Evolutionary conservation across 352 stramenopile genomes (phyloP), one percentile per base, ranked within the genome.

Genomic region (Phytophthora ramorum): DNA sequence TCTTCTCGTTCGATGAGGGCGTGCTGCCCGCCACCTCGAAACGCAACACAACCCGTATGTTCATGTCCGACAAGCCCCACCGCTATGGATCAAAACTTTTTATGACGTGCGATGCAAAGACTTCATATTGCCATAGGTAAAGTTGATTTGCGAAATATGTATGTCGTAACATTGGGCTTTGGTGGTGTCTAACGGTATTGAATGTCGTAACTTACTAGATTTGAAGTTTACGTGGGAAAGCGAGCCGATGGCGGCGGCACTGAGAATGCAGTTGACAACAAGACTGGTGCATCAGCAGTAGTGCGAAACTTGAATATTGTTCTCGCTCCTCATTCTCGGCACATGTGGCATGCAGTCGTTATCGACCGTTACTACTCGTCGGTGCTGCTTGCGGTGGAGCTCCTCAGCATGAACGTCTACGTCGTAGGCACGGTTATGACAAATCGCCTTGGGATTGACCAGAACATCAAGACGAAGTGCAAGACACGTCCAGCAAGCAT

Each of bases 1-100:
- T 61, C 1, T 64, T 77, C 5, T 71, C 61, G 0, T 83, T 83
- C 14, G 71, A 78, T 17, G 63, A 79, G 40, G 75, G 61, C 8
- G 60, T 79, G 2, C 10, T 79, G 3, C 67, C 54, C 1, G 7
- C 67, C 0, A 78, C 71, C 0, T 76, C 64, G 0, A 26, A 30
- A 5, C 40, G 61, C 0, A 73, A 79, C 52, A 76, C 61, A 0
- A 78, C 65, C 0, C 49, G 59, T 2, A 75, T 78, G 58, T 83
- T 76, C 30, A 78, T 74, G 57, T 63, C 50, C 0, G 59, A 61
- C 34, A 61, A 67, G 7, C 59, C 59, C 0, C 59, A 61, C 8
- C 50, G 60, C 12, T 70, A 70, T 48, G 63, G 55, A 12, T 50
- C 51, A 1, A 69, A 69, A 28, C n/a, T 69, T 20, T 58, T 71